Evolutionary conservation across 75 land plant genomes (phyloP).

Genomic region (Pinus taeda): DNA sequence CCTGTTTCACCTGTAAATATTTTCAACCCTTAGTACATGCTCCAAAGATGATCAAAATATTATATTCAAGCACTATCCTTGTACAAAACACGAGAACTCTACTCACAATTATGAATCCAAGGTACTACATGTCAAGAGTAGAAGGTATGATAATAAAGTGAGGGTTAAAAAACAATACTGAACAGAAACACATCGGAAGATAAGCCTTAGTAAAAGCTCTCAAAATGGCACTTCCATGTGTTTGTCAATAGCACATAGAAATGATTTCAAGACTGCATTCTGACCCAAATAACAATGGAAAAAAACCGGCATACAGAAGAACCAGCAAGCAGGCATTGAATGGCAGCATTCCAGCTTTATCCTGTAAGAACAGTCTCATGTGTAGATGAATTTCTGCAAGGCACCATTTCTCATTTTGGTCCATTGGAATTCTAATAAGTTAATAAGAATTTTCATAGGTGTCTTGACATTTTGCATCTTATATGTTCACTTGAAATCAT

Average conservation of each 20-base stretch:
- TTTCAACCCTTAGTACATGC: neutral
- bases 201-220: no score
- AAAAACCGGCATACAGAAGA: neutral
- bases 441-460: neutral
- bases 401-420: neutral
- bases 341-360: neutral
- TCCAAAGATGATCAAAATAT: conserved; percentile 2
- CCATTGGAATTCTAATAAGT: neutral
- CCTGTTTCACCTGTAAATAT: conserved; percentile 64
- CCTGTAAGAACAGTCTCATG: neutral
- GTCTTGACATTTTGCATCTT: neutral
- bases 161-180: neutral
- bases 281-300: no score
- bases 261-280: no score
- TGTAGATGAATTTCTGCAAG: neutral
- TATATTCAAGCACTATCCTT: neutral
- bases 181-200: no score
- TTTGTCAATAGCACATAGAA: no score
- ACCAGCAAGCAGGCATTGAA: neutral
- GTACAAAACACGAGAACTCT: neutral
- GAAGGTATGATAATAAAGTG: neutral
- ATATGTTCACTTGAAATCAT: neutral
- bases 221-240: no score
- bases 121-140: no score
- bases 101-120: neutral